Percentiles rank a stretch among this genome's conserved stretches.
These are phyloP conservation scores for Phoenix roebelenii DNA, from an alignment of 176 grass and related monocot species.

Conservation along the genomic window DNA sequence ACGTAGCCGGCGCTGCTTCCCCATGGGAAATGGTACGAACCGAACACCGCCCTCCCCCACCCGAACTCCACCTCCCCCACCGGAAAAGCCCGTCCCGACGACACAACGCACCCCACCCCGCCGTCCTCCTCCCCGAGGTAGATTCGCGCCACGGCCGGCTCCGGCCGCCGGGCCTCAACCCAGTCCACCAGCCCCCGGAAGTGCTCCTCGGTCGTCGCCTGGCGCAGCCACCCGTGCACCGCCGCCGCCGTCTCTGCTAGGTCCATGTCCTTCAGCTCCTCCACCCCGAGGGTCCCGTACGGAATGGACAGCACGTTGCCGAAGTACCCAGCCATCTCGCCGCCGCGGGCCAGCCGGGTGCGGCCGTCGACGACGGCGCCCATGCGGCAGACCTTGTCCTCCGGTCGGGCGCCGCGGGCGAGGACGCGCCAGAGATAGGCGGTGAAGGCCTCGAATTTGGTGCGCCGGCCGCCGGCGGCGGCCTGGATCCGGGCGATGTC, in stretches of 20 bases:
- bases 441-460: slow-evolving; percentile 57
- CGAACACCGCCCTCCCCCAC: slow-evolving; percentile 37
- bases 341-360: slow-evolving; percentile 13
- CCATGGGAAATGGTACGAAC: slow-evolving; percentile 65
- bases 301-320: slow-evolving; percentile 68
- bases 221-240: slow-evolving; percentile 44
- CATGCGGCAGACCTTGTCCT: slow-evolving; percentile 42
- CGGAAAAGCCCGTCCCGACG: slow-evolving; percentile 43
- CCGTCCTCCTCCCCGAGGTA: slow-evolving; percentile 21
- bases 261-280: slow-evolving; percentile 10
- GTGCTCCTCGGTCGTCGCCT: slow-evolving; percentile 37
- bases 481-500: slow-evolving; percentile 32
- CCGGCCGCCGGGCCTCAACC: slow-evolving; percentile 42
- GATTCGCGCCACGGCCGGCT: slow-evolving; percentile 31
- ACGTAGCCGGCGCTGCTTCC: slow-evolving; percentile 33
- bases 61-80: slow-evolving; percentile 39
- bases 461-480: slow-evolving; percentile 18
- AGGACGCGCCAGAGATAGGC: slow-evolving; percentile 57
- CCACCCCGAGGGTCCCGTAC: slow-evolving; percentile 22
- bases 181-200: slow-evolving; percentile 45
- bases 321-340: slow-evolving; percentile 42
- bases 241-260: slow-evolving; percentile 37
- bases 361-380: slow-evolving; percentile 62
- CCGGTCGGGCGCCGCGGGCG: slow-evolving; percentile 12
- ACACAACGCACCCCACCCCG: slow-evolving; percentile 36